Base-by-base conservation (phyloP, 495 filamentous ascomycete species). In the Ascodesmis nigricans region DNA sequence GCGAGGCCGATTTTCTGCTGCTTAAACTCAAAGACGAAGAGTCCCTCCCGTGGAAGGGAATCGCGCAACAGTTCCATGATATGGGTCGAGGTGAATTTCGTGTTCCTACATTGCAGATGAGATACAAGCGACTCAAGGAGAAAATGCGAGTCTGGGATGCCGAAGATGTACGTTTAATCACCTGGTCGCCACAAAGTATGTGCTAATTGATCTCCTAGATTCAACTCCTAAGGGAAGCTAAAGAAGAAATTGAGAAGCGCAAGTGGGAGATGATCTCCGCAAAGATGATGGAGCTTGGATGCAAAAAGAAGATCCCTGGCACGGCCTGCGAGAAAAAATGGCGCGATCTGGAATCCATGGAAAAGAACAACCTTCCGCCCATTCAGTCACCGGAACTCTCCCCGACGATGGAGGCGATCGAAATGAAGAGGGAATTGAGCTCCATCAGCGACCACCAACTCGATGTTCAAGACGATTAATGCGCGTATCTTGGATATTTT, bases 101-200 rank as follows among this genome's bases (percentile, higher is more conserved):
- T 27, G 71, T 78, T 34, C 69, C 75, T 2, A 65, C 73, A 3
- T 54, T 79, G 29, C 74, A 79, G 54, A 79, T 79, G 74, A 65
- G 75, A 10, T 66, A 71, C 47, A 65, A 71, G 39, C 60, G 74
- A 16, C 58, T 76, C 24, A 64, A 69, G 26, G 71, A 73, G 49
- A 64, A 70, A 33, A 55, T 67, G 50, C 57, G 67, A 8, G 60
- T 65, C 3, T 79, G 75, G 75, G 69, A 71, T 30, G 64, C 71
- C 31, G 58, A 61, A 35, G 74, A 79, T 62, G 67, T 72, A 58
- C 57, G 67, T 44, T 24, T 14, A 37, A 20, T 15, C 21, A 16
- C 22, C 21, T 34, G 19, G 31, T 27, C 11, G 15, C 28, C 20
- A 18, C 1, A 32, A 27, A 7, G 15, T 13, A 22, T 4, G 23